phyloP scores from a whole-genome alignment of 1,284 basidiomycete species.

The Ceratobasidium sp. region DNA sequence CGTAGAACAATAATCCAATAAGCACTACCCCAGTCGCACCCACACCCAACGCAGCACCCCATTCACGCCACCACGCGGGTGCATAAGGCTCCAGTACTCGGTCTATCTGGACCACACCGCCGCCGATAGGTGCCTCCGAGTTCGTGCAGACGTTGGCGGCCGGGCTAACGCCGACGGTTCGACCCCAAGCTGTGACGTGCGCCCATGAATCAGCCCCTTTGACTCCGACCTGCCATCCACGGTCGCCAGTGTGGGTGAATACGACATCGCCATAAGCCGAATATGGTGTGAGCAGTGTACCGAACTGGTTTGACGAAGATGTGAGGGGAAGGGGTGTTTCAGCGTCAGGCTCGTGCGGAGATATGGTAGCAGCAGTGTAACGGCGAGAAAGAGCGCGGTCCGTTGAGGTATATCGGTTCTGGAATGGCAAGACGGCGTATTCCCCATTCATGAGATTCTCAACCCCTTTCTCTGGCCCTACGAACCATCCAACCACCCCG shows the following conservation, averaged over 20 bases:
- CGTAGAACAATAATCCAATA: slow-evolving; percentile 80
- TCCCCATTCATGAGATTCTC: slow-evolving; percentile 38
- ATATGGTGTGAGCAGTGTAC: slow-evolving; percentile 29
- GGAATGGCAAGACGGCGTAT: slow-evolving; percentile 3
- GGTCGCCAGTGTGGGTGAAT: slow-evolving; percentile 30
- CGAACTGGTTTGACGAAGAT: slow-evolving; percentile 27
- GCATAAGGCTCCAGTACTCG: slow-evolving; percentile 86
- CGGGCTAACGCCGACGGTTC: slow-evolving; percentile 56
- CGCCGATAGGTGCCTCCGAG: slow-evolving; percentile 59
- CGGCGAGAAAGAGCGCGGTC: neutral
- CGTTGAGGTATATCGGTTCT: neutral
- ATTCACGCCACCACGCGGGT: slow-evolving; percentile 83
- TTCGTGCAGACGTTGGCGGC: neutral
- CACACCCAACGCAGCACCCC: slow-evolving; percentile 72
- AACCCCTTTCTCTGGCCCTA: slow-evolving; percentile 17
- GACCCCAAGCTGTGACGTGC: slow-evolving; percentile 27
- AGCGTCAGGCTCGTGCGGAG: slow-evolving; percentile 35
- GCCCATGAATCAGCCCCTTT: slow-evolving; percentile 33
- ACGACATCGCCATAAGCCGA: slow-evolving; percentile 39
- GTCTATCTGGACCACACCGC: slow-evolving; percentile 93
- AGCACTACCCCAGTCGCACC: slow-evolving; percentile 68
- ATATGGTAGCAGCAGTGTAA: neutral
- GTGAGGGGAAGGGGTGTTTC: slow-evolving; percentile 38
- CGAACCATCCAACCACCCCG: slow-evolving; percentile 7
- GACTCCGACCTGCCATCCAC: slow-evolving; percentile 28